Conservation (phyloP, 176 grass and related monocot species). For the bread wheat (Triticum aestivum) region DNA sequence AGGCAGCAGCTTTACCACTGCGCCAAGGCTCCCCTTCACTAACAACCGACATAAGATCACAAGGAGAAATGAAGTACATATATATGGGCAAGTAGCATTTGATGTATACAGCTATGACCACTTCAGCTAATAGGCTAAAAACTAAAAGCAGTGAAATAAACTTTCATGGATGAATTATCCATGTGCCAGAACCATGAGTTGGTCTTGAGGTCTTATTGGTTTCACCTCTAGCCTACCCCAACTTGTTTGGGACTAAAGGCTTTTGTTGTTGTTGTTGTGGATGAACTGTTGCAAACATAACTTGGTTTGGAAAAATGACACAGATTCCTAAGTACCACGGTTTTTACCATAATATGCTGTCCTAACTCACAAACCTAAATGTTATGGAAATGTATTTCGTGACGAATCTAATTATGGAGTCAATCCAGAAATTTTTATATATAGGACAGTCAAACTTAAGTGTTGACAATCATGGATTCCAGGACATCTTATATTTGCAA, state of each 20-base stretch:
- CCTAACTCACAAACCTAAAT: not conserved
- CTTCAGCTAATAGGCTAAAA: not conserved
- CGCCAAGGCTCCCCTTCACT: not conserved
- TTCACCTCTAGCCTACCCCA: too few relatives aligned
- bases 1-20: too few relatives aligned
- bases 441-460: not conserved
- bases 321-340: not conserved
- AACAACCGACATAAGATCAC: constrained; percentile 5
- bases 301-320: not conserved
- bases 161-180: constrained; percentile 2
- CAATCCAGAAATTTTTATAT: not conserved
- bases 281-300: constrained; percentile 3
- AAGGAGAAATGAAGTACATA: constrained; percentile 23
- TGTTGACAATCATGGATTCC: not conserved
- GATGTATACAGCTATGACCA: not conserved
- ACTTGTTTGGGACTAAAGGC: too few relatives aligned
- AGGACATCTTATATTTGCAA: not conserved
- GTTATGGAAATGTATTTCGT: not conserved
- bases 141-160: constrained; percentile 18
- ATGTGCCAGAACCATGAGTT: too few relatives aligned
- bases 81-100: not conserved
- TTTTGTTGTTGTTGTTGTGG: not conserved
- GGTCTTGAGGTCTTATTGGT: too few relatives aligned
- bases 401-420: not conserved
- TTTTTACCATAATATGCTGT: not conserved